Base-by-base conservation (phyloP, 208 protist genomes). In the Borovskyia barvae region DNA sequence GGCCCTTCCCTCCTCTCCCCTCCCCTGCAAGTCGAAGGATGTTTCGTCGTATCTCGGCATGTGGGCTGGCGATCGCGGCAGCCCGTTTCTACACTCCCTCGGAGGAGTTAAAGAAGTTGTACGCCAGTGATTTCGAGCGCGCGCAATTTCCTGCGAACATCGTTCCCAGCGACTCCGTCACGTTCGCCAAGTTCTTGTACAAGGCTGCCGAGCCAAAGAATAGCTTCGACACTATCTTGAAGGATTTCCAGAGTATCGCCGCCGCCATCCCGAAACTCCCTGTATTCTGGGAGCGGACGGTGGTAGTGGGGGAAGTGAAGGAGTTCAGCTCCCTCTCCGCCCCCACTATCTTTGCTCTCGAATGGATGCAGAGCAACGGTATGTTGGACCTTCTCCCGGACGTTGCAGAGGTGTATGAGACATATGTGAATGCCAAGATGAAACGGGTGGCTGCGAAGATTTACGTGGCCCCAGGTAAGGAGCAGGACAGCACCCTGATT, bases 341-440 rank as follows among this genome's bases (percentile, higher is more conserved):
- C 37, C 74, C 86, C 25, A 90, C 73, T 19, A 70, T 73, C 47
- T 96, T 96, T 70, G 91, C 87, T 22, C 69, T 96, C 20, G 78
- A 90, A 51, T 96, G 90, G 90, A 96, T 96, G 90, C 85, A 94
- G 75, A 89, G 75, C 67, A 93, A 92, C 61, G 85, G 83, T 50
- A 90, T 92, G 83, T 66, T 96, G 42, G 90, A 94, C 48, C 66
- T 84, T 37, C 79, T 96, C 52, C 62, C 81, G 15, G 82, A 90
- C 37, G 87, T 96, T 26, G 75, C 78, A 11, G 79, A 86, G 43
- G 76, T 89, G n/a, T 96, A 90, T 68, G 87, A 89, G 67, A 80
- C 84, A 19, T 94, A 92, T 68, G 86, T 92, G 22, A 94, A 93
- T 61, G 87, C 90, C 45, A 79, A 92, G 69, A 69, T 80, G 72